Percentiles rank a stretch among this genome's conserved stretches.
phyloP scores from a whole-genome alignment of 1,284 basidiomycete genomes.

The Apiotrichum akiyoshidainum region DNA sequence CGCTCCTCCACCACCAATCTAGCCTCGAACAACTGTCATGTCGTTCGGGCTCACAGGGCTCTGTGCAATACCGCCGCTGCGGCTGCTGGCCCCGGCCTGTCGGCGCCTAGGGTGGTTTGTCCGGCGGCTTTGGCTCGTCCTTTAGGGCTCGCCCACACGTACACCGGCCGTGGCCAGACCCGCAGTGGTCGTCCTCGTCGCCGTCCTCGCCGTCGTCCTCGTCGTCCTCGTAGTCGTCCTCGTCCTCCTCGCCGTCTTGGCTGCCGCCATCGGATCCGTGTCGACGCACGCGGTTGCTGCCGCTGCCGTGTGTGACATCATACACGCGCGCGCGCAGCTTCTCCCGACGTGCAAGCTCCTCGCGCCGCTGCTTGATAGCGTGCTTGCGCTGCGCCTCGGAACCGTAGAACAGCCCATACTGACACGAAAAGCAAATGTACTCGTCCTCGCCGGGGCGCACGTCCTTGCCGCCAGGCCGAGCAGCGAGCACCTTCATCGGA shows the following conservation, averaged over 20 bases:
- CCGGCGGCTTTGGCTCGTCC: slow-evolving; percentile 10
- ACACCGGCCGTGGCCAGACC: slow-evolving; percentile 8
- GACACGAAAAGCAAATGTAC: slow-evolving; percentile 85
- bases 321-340: slow-evolving; percentile 70
- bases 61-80: neutral
- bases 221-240: slow-evolving; percentile 16
- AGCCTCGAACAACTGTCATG: neutral
- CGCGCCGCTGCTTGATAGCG: slow-evolving; percentile 70
- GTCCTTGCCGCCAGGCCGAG: slow-evolving; percentile 25
- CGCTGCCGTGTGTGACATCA: slow-evolving; percentile 48
- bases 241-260: slow-evolving; percentile 10
- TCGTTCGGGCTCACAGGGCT: neutral
- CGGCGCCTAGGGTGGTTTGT: slow-evolving; percentile 5
- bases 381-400: slow-evolving; percentile 61
- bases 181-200: slow-evolving; percentile 5
- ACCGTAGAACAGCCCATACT: slow-evolving; percentile 79
- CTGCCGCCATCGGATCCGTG: slow-evolving; percentile 6
- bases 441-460: slow-evolving; percentile 63
- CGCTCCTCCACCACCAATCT: slow-evolving; percentile 12
- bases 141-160: slow-evolving; percentile 15
- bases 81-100: neutral
- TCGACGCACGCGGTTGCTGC: slow-evolving; percentile 23
- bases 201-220: slow-evolving; percentile 13
- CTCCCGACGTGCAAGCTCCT: slow-evolving; percentile 67
- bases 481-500: slow-evolving; percentile 31